phyloP scores from a whole-genome alignment of 495 filamentous ascomycete species.

The Endocarpon pusillum region DNA sequence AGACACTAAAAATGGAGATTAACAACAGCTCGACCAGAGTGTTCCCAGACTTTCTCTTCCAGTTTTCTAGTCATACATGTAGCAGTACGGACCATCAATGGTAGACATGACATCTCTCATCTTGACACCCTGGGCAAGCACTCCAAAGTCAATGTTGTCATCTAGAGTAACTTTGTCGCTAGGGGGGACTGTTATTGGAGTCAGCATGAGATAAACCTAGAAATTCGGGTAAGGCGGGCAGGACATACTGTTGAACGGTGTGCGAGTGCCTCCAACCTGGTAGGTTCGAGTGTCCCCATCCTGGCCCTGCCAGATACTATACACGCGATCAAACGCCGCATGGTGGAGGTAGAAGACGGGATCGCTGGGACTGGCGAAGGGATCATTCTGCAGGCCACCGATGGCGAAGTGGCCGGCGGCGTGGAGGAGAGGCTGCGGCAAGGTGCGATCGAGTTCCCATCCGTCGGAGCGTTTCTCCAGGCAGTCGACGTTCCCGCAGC shows the following conservation, averaged over 20 bases:
- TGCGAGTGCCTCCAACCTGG: constrained; percentile 35
- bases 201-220: too few relatives aligned
- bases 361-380: constrained; percentile 42
- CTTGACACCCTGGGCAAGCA: constrained; percentile 18
- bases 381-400: constrained; percentile 45
- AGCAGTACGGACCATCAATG: constrained; percentile 37
- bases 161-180: constrained; percentile 31
- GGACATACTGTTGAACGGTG: too few relatives aligned
- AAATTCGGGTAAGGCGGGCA: too few relatives aligned
- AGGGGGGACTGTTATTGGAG: constrained; percentile 35
- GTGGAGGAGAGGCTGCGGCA: constrained; percentile 46
- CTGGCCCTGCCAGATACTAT: constrained; percentile 54
- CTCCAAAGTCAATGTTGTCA: constrained; percentile 26
- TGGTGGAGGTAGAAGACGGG: constrained; percentile 57
- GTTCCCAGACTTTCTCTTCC: too few relatives aligned
- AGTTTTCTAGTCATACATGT: constrained; percentile 31
- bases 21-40: too few relatives aligned
- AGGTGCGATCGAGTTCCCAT: constrained; percentile 29
- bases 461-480: constrained; percentile 39
- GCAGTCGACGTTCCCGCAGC: constrained; percentile 22
- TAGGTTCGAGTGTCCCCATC: constrained; percentile 28
- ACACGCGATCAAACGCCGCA: constrained; percentile 49
- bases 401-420: constrained; percentile 47
- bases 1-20: too few relatives aligned
- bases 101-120: constrained; percentile 34